Percentiles rank a stretch among this genome's conserved stretches.
Evolutionary conservation across 306 rosid species (phyloP).

Genomic region (Ormosia semicastrata): DNA sequence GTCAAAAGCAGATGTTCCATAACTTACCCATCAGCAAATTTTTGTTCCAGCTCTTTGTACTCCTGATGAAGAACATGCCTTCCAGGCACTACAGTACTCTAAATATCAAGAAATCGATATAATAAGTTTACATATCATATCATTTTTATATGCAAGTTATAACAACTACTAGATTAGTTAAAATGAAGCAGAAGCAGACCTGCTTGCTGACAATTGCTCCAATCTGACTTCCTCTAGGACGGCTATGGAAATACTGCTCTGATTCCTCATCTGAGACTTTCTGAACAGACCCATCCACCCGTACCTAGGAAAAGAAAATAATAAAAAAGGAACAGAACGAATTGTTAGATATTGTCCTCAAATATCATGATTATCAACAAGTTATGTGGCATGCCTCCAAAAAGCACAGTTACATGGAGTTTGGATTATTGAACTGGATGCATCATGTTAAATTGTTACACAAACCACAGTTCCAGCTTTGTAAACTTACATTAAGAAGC

Average conservation of each 20-base stretch:
- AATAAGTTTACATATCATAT: constrained; percentile 13
- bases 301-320: constrained; percentile 49
- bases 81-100: constrained; percentile 83
- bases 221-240: constrained; percentile 95
- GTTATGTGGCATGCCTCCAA: constrained; percentile 5
- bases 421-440: neutral
- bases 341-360: constrained; percentile 6
- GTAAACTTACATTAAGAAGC: neutral
- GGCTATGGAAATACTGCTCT: constrained; percentile 88
- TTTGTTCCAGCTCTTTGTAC: constrained; percentile 71
- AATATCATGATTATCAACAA: constrained; percentile 8
- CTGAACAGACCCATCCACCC: constrained; percentile 88
- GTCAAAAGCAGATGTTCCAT: constrained; percentile 12
- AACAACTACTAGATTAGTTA: neutral
- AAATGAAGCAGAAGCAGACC: constrained; percentile 51
- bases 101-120: constrained; percentile 34
- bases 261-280: constrained; percentile 90
- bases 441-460: constrained; percentile 6
- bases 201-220: constrained; percentile 97
- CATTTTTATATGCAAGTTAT: neutral
- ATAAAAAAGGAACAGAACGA: neutral
- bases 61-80: constrained; percentile 74
- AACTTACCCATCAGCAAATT: constrained; percentile 83
- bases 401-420: constrained; percentile 7
- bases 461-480: constrained; percentile 3